These are phyloP conservation scores for Botryotinia globosa DNA, from an alignment of 2,329 filamentous ascomycete species.

Conservation along the genomic window DNA sequence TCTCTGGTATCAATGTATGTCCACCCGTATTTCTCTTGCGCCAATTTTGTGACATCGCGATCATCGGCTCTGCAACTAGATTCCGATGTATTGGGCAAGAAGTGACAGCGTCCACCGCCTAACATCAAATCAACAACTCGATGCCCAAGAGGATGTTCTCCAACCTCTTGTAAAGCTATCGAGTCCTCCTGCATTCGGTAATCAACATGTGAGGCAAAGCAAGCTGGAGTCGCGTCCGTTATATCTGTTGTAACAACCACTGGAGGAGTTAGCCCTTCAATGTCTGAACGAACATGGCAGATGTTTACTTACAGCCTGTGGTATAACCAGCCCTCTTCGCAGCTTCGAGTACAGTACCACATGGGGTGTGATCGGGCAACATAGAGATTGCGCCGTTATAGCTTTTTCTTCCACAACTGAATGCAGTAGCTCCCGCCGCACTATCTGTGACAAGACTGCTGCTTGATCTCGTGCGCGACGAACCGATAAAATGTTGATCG, in stretches of 20 bases:
- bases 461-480: slow-evolving; percentile 79
- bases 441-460: slow-evolving; percentile 90
- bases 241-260: slow-evolving; percentile 92
- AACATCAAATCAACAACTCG: slow-evolving; percentile 87
- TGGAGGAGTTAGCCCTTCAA: not conserved
- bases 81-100: slow-evolving; percentile 75
- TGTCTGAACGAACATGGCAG: not conserved
- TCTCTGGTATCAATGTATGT: slow-evolving; percentile 69
- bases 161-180: slow-evolving; percentile 90
- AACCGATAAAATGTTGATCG: slow-evolving; percentile 87
- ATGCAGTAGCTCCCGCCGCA: slow-evolving; percentile 94
- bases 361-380: slow-evolving; percentile 78
- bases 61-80: slow-evolving; percentile 82
- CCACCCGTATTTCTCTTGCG: slow-evolving; percentile 74
- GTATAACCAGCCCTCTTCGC: slow-evolving; percentile 88
- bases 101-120: slow-evolving; percentile 90
- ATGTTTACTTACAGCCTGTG: slow-evolving; percentile 56
- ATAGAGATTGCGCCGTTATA: slow-evolving; percentile 97
- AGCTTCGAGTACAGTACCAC: slow-evolving; percentile 89
- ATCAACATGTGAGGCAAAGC: slow-evolving; percentile 87
- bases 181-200: slow-evolving; percentile 78
- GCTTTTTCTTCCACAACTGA: slow-evolving; percentile 87
- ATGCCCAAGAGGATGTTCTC: slow-evolving; percentile 79
- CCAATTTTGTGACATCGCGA: slow-evolving; percentile 70
- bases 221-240: slow-evolving; percentile 93